Conservation (phyloP, 2,329 filamentous ascomycete species). For the Clathrospora elynae region DNA sequence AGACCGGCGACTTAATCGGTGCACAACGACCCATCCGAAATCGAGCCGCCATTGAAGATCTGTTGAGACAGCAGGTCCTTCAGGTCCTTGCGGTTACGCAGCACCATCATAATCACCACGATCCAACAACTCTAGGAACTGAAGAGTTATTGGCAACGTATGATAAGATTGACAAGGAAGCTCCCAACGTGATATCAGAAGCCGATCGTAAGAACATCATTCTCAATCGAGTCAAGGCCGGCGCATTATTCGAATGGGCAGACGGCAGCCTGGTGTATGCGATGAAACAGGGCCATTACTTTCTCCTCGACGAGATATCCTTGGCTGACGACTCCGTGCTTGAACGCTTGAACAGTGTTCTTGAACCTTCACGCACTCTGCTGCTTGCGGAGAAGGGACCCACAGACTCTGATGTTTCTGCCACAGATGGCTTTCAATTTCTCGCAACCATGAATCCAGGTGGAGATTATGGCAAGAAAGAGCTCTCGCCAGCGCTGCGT, state of each 20-base stretch:
- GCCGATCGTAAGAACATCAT: constrained; percentile 50
- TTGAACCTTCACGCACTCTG: constrained; percentile 85
- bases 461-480: constrained; percentile 97
- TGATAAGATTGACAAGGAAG: constrained; percentile 56
- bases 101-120: constrained; percentile 8
- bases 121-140: constrained; percentile 30
- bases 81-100: constrained; percentile 34
- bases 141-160: constrained; percentile 64
- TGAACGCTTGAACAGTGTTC: constrained; percentile 92
- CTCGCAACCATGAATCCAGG: constrained; percentile 99
- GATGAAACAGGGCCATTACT: constrained; percentile 88
- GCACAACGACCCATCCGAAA: constrained; percentile 92
- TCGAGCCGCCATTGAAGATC: constrained; percentile 70
- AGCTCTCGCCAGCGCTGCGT: constrained; percentile 89
- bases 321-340: constrained; percentile 96
- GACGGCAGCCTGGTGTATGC: constrained; percentile 93
- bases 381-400: constrained; percentile 93
- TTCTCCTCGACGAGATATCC: constrained; percentile 96
- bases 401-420: constrained; percentile 78
- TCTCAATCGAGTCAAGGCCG: constrained; percentile 65
- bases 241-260: constrained; percentile 93
- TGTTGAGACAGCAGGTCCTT: constrained; percentile 66
- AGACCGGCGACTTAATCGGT: constrained; percentile 95
- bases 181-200: constrained; percentile 54
- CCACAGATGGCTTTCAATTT: constrained; percentile 84